Conservation (phyloP, 2,329 filamentous ascomycete species). For the Metarhizium anisopliae region DNA sequence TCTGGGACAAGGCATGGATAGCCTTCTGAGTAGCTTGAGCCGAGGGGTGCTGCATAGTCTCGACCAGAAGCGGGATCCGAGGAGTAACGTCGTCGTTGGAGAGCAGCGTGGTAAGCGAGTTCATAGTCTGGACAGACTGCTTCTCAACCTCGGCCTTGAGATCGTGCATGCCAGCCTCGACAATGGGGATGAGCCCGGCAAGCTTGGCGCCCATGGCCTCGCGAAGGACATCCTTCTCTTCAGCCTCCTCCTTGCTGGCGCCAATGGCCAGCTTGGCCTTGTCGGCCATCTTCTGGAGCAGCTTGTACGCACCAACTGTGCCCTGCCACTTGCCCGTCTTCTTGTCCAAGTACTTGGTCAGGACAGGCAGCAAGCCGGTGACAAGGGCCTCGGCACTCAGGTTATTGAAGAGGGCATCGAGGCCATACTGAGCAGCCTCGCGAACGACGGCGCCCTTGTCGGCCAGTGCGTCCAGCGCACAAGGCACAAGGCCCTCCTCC, state of each 20-base stretch:
- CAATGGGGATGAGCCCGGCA: constrained; percentile 79
- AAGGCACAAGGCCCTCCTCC: constrained; percentile 62
- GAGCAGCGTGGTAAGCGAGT: constrained; percentile 75
- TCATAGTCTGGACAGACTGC: constrained; percentile 89
- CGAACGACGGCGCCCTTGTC: constrained; percentile 86
- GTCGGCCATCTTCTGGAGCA: constrained; percentile 89
- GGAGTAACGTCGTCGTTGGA: constrained; percentile 96
- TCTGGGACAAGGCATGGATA: constrained; percentile 92
- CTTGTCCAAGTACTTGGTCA: constrained; percentile 69
- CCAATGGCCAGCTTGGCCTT: constrained; percentile 83
- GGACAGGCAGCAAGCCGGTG: constrained; percentile 67
- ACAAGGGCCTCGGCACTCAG: constrained; percentile 77
- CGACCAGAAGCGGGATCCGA: constrained; percentile 82
- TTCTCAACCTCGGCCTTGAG: constrained; percentile 84
- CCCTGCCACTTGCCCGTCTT: constrained; percentile 96
- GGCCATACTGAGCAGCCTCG: constrained; percentile 86
- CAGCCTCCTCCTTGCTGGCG: constrained; percentile 69
- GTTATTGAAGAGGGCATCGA: constrained; percentile 77
- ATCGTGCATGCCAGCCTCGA: constrained; percentile 93
- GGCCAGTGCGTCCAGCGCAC: constrained; percentile 74
- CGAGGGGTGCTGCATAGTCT: constrained; percentile 91
- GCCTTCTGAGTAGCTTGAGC: constrained; percentile 85
- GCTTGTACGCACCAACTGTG: constrained; percentile 72
- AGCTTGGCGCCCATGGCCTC: constrained; percentile 85
- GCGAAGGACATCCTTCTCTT: constrained; percentile 80